Conservation (phyloP, 2,329 filamentous ascomycete species). For the Elsinoe arachidis region DNA sequence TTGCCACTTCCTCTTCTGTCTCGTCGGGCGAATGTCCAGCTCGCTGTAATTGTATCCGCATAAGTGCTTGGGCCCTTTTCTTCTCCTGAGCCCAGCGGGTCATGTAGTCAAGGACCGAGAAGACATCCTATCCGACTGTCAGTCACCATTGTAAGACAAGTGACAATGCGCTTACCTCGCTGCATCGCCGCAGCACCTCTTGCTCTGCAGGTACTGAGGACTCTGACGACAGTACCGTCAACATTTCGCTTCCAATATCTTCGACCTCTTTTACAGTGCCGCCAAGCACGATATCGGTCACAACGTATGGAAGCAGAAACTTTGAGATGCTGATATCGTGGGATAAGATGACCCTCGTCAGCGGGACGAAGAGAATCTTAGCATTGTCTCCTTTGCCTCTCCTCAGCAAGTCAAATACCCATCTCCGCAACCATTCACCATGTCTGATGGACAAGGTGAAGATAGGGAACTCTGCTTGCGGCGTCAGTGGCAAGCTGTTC, state of each 20-base stretch:
- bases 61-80: conserved; percentile 41
- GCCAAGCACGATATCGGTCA: conserved; percentile 72
- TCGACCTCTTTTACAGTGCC: conserved; percentile 55
- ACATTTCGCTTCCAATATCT: conserved; percentile 63
- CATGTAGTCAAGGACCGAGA: conserved; percentile 82
- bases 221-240: conserved; percentile 60
- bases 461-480: conserved; percentile 57
- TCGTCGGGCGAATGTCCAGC: conserved; percentile 35
- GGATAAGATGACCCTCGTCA: conserved; percentile 72
- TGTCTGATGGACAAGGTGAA: conserved; percentile 63
- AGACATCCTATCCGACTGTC: conserved; percentile 58
- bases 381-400: conserved; percentile 68
- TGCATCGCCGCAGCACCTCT: conserved; percentile 75
- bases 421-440: conserved; percentile 68
- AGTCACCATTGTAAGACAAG: not conserved
- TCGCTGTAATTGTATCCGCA: conserved; percentile 34
- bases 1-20: conserved; percentile 44
- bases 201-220: conserved; percentile 48
- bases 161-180: conserved; percentile 54
- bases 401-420: conserved; percentile 74
- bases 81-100: conserved; percentile 83
- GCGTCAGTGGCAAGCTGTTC: conserved; percentile 31
- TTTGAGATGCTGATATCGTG: conserved; percentile 80
- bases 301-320: conserved; percentile 81
- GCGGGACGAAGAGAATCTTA: conserved; percentile 67